Conservation (phyloP, 306 rosid genomes). For the Glycine soja region DNA sequence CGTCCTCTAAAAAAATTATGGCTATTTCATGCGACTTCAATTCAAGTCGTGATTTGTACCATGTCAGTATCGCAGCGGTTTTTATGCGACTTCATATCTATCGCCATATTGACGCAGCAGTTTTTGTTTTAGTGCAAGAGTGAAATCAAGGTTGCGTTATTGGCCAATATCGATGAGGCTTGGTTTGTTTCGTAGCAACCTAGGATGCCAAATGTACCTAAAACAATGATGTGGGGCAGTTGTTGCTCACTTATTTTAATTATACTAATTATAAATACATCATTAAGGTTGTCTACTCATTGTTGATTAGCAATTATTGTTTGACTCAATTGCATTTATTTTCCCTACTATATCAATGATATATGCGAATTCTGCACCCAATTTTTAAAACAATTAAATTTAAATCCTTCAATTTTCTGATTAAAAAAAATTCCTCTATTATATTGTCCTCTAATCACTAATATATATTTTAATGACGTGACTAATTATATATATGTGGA, state of each 20-base stretch:
- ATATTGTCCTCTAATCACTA: not conserved
- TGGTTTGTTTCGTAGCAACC: too few species aligned
- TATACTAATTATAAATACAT: not conserved
- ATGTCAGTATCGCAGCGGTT: too few species aligned
- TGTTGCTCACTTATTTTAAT: not conserved
- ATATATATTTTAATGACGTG: too few species aligned
- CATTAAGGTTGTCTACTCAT: not conserved
- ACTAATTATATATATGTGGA: too few species aligned
- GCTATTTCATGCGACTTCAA: too few species aligned
- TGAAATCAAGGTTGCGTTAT: conserved; percentile 2
- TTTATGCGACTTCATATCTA: too few species aligned
- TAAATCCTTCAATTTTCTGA: too few species aligned
- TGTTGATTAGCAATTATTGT: not conserved
- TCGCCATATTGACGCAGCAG: not conserved
- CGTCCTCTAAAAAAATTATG: too few species aligned
- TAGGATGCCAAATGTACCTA: too few species aligned
- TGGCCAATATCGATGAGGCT: not conserved
- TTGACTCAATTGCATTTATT: not conserved
- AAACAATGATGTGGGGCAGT: not conserved
- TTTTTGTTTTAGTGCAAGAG: not conserved
- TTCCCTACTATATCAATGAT: too few species aligned
- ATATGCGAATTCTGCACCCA: too few species aligned
- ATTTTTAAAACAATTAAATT: not conserved
- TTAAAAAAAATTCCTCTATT: not conserved
- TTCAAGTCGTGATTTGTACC: too few species aligned